These are phyloP conservation scores for Tillandsia leiboldiana DNA, from an alignment of 176 grass and related monocot species.

Conservation along the genomic window DNA sequence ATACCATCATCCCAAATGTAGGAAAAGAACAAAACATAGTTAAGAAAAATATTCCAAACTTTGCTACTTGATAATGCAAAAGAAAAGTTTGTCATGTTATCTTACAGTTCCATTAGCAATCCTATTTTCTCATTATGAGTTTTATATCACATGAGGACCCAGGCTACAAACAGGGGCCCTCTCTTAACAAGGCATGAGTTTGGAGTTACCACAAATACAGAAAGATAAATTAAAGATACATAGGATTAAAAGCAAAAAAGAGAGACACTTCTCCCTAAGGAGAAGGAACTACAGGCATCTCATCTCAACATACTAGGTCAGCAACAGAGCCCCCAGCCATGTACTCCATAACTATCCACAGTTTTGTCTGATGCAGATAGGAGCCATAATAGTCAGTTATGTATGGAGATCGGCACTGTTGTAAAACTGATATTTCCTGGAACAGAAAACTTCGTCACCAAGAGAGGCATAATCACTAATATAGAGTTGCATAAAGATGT, in stretches of 20 bases:
- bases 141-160: no score
- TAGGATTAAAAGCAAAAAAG: background rate
- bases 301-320: slow-evolving; percentile 67
- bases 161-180: no score
- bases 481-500: background rate
- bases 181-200: no score
- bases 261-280: background rate
- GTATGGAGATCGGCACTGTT: slow-evolving; percentile 93
- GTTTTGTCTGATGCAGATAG: slow-evolving; percentile 96
- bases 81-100: no score
- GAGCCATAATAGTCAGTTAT: slow-evolving; percentile 99
- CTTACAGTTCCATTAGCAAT: no score
- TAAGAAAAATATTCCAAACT: no score
- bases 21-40: no score
- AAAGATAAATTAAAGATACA: background rate
- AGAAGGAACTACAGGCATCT: background rate
- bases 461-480: background rate
- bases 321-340: slow-evolving; percentile 99
- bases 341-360: slow-evolving; percentile 99
- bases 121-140: no score
- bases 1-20: no score
- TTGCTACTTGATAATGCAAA: no score
- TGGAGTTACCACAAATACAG: background rate
- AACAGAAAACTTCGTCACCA: slow-evolving; percentile 14
- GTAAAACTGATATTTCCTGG: slow-evolving; percentile 98